Evolutionary conservation across 1,284 basidiomycete genomes (phyloP).

Genomic region (Apiotrichum gracile): DNA sequence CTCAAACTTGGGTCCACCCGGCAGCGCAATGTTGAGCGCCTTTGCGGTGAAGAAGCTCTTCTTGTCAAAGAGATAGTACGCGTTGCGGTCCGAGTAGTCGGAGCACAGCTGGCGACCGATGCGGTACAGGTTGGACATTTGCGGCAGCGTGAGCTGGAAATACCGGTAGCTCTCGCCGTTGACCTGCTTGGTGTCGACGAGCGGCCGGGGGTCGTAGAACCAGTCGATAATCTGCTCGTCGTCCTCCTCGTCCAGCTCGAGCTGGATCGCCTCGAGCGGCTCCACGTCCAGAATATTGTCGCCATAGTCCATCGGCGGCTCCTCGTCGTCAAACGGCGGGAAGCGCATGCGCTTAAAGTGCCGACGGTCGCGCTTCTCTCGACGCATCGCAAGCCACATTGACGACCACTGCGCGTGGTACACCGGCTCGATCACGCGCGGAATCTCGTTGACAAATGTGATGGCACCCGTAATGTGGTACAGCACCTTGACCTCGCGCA

Average conservation of each 20-base stretch:
- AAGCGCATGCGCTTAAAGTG: conserved; percentile 99
- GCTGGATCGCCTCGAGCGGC: conserved; percentile 94
- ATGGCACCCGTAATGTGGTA: conserved; percentile 99
- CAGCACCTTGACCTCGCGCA: conserved; percentile 90
- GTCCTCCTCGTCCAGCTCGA: conserved; percentile 91
- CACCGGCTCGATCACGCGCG: conserved; percentile 91
- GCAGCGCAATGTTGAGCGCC: conserved; percentile 95
- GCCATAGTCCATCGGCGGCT: conserved; percentile 94
- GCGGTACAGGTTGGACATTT: conserved; percentile 96
- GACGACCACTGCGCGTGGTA: conserved; percentile 99
- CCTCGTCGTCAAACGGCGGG: conserved; percentile 99
- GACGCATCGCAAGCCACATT: conserved; percentile 99
- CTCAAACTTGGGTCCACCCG: conserved; percentile 97
- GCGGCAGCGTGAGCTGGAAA: conserved; percentile 85
- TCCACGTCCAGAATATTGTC: conserved; percentile 99
- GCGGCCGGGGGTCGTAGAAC: conserved; percentile 97
- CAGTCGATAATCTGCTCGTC: conserved; percentile 93
- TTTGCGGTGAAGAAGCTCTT: conserved; percentile 98
- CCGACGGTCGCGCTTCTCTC: conserved; percentile 96
- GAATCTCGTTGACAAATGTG: conserved; percentile 98
- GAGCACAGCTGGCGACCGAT: conserved; percentile 88
- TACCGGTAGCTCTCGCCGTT: conserved; percentile 91
- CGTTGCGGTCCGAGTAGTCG: conserved; percentile 84
- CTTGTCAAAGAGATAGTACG: conserved; percentile 92
- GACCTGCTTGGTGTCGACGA: conserved; percentile 77